Conservation (phyloP, 495 filamentous ascomycete genomes). For the Aspergillus affinis region DNA sequence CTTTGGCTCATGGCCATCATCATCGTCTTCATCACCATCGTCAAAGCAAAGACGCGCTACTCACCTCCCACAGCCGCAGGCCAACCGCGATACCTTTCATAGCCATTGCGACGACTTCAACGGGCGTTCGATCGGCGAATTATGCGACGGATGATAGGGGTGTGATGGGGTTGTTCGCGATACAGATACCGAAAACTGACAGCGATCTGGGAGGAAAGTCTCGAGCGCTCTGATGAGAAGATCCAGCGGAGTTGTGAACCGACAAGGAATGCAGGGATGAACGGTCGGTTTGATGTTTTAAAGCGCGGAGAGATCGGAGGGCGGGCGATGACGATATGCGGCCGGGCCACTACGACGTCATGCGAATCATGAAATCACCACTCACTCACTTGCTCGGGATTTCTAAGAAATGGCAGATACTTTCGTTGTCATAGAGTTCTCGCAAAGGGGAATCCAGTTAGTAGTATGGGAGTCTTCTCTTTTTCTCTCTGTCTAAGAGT, state of each 20-base stretch:
- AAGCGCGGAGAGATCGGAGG: constrained; percentile 35
- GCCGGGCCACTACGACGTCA: constrained; percentile 34
- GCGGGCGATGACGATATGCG: constrained; percentile 35
- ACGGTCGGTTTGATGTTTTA: constrained; percentile 24
- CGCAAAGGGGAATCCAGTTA: not conserved
- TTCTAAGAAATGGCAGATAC: not conserved
- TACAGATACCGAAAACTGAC: not conserved
- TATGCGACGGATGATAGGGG: not conserved
- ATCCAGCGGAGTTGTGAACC: constrained; percentile 11
- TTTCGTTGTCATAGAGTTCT: not conserved
- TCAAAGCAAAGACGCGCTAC: constrained; percentile 1
- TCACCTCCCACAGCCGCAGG: constrained; percentile 43
- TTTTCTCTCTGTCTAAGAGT: no score
- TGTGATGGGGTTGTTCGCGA: not conserved
- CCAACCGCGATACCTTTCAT: constrained; percentile 33
- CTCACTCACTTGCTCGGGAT: not conserved
- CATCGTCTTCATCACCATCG: not conserved
- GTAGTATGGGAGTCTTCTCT: not conserved
- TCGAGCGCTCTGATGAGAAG: constrained; percentile 1
- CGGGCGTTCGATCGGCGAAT: constrained; percentile 4
- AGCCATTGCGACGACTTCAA: constrained; percentile 26
- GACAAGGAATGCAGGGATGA: constrained; percentile 17
- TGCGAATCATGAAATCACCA: constrained; percentile 29
- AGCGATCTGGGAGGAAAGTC: not conserved
- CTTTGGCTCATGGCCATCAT: not conserved